Conservation (phyloP, 2,329 filamentous ascomycete genomes). For the Blumeria graminis region DNA sequence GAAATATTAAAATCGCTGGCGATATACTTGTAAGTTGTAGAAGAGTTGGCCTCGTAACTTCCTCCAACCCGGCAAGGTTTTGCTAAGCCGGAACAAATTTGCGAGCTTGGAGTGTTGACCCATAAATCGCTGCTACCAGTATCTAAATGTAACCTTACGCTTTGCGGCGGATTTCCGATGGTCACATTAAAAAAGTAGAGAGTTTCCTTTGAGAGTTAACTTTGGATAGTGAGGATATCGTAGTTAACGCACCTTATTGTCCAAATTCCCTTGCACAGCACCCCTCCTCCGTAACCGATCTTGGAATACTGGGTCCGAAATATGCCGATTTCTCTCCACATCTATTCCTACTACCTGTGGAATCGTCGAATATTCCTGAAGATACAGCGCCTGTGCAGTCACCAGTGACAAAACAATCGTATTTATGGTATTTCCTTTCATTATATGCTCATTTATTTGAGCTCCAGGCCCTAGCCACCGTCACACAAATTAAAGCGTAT, state of each 20-base stretch:
- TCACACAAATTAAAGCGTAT: neutral
- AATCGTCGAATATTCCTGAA: constrained; percentile 11
- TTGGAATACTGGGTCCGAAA: constrained; percentile 11
- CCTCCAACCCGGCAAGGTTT: constrained; percentile 35
- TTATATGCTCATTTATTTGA: constrained; percentile 2
- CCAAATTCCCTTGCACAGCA: constrained; percentile 22
- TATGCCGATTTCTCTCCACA: constrained; percentile 8
- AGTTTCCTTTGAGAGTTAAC: constrained; percentile 23
- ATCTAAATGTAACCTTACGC: constrained; percentile 34
- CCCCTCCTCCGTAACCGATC: constrained; percentile 21
- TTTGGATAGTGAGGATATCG: constrained; percentile 1
- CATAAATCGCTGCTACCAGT: constrained; percentile 47
- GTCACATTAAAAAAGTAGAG: constrained; percentile 40
- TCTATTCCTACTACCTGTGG: constrained; percentile 14
- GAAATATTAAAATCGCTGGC: constrained; percentile 64
- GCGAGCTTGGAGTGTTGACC: constrained; percentile 41
- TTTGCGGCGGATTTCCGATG: constrained; percentile 35
- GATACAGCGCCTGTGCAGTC: constrained; percentile 10
- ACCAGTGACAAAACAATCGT: constrained; percentile 11
- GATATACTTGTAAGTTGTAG: constrained; percentile 52
- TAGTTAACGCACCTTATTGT: constrained; percentile 26
- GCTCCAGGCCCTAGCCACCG: neutral
- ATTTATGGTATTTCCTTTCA: constrained; percentile 11
- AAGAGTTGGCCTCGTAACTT: constrained; percentile 43
- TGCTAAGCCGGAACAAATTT: constrained; percentile 26